phyloP scores from a whole-genome alignment of 768 basidiomycete genomes.

The Paxillus involutus region DNA sequence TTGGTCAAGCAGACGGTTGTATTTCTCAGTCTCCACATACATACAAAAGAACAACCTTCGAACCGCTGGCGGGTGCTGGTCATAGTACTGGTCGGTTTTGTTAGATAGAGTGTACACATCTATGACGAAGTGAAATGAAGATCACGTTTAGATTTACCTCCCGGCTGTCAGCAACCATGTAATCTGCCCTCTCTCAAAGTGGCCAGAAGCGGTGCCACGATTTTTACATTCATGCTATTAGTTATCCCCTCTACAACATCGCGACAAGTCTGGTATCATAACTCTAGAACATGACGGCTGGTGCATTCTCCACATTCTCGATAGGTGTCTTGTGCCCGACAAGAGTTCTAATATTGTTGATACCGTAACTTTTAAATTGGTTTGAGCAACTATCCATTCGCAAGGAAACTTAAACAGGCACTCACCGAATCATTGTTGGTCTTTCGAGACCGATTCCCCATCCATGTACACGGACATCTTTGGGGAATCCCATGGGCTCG shows the following conservation, averaged over 20 bases:
- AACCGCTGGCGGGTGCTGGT: not conserved
- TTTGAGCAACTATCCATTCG: conserved; percentile 2
- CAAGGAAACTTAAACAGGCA: conserved; percentile 1
- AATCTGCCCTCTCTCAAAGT: too few species aligned
- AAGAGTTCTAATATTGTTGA: conserved; percentile 94
- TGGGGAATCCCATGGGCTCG: conserved; percentile 97
- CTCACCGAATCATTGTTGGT: conserved; percentile 97
- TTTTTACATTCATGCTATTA: conserved; percentile 3
- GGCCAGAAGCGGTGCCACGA: not conserved
- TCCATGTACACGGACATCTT: conserved; percentile 93
- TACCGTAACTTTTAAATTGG: conserved; percentile 70
- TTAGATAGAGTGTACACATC: not conserved
- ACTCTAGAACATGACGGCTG: conserved; percentile 84
- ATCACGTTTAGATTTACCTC: not conserved
- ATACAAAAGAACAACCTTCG: not conserved
- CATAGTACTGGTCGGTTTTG: conserved; percentile 7
- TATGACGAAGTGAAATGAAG: not conserved
- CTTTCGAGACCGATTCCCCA: conserved; percentile 95
- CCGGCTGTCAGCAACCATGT: not conserved
- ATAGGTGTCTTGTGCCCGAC: conserved; percentile 97
- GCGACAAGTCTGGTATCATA: conserved; percentile 6
- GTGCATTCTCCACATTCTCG: conserved; percentile 83
- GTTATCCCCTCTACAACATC: not conserved
- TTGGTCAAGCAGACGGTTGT: too few species aligned
- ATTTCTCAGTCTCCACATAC: conserved; percentile 1